Percentiles rank a stretch among this genome's conserved stretches.
Evolutionary conservation across 192 early-diverging fungal genomes (phyloP).

Genomic region (Entophlyctis luteolus): DNA sequence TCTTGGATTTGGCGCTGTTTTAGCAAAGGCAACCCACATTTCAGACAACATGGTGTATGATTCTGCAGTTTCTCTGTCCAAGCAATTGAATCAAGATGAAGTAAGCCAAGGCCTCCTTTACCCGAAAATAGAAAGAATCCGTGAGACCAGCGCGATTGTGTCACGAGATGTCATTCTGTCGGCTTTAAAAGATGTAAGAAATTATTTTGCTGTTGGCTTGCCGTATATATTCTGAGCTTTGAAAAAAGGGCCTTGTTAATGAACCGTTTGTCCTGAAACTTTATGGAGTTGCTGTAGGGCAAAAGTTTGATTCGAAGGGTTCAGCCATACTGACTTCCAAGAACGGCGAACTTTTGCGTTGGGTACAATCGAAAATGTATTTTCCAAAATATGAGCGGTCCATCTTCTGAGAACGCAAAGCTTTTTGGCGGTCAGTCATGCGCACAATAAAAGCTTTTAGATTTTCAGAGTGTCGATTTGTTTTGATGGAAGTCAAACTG

Average conservation of each 20-base stretch:
- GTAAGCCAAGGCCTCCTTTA: slow-evolving; percentile 68
- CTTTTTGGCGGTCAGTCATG: no score
- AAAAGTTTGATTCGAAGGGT: not conserved
- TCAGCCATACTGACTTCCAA: not conserved
- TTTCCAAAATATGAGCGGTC: slow-evolving; percentile 25
- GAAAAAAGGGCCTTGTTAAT: slow-evolving; percentile 22
- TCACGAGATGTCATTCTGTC: slow-evolving; percentile 70
- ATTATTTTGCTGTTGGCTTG: not conserved
- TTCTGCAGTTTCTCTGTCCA: slow-evolving; percentile 73
- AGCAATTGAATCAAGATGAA: slow-evolving; percentile 70
- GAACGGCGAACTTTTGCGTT: slow-evolving; percentile 9
- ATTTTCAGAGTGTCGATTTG: no score
- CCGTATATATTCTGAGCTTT: not conserved
- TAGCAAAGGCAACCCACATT: slow-evolving; percentile 66
- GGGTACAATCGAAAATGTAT: slow-evolving; percentile 30
- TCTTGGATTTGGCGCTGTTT: slow-evolving; percentile 79
- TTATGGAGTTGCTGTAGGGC: slow-evolving; percentile 2
- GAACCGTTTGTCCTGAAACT: slow-evolving; percentile 23
- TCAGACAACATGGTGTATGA: slow-evolving; percentile 80
- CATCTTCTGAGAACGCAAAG: no score
- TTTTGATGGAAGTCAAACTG: no score
- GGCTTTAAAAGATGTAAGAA: slow-evolving; percentile 38
- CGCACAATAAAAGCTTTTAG: no score
- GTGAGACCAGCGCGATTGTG: slow-evolving; percentile 75
- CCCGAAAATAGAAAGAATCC: slow-evolving; percentile 80